phyloP scores from a whole-genome alignment of 2,329 filamentous ascomycete species.

The Claviceps maximensis region DNA sequence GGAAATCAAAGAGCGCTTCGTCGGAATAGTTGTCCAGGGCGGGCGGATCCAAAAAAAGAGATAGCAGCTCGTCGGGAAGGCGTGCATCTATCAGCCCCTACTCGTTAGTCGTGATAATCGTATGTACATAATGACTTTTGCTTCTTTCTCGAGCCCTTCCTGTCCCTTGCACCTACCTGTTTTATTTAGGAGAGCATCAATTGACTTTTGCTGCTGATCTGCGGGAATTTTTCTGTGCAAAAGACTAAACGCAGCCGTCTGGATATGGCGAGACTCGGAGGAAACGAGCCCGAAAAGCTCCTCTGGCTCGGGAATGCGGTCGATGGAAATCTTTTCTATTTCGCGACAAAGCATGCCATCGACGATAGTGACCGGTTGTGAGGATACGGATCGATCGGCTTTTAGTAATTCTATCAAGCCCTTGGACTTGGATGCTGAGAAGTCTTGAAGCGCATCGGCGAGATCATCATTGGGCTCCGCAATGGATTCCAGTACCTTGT shows the following conservation, averaged over 20 bases:
- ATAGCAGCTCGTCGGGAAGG: constrained; percentile 74
- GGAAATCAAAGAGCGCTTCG: constrained; percentile 54
- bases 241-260: constrained; percentile 67
- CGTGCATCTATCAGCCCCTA: constrained; percentile 35
- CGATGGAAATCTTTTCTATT: constrained; percentile 48
- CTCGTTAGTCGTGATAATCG: neutral
- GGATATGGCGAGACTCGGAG: constrained; percentile 60
- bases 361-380: constrained; percentile 61
- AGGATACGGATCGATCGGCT: constrained; percentile 27
- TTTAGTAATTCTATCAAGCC: constrained; percentile 53
- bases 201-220: constrained; percentile 66
- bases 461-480: constrained; percentile 78
- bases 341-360: constrained; percentile 62
- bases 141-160: neutral
- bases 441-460: constrained; percentile 55
- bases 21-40: constrained; percentile 54
- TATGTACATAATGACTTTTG: neutral
- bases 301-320: constrained; percentile 47
- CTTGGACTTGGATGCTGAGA: constrained; percentile 39
- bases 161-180: constrained; percentile 25
- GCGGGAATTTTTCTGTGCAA: constrained; percentile 69
- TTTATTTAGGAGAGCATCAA: constrained; percentile 64
- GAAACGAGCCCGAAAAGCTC: constrained; percentile 66
- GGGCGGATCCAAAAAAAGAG: constrained; percentile 67
- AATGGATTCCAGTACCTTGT: constrained; percentile 47